phyloP scores from a whole-genome alignment of 1,139 yeast genomes.

The Kodamaea anthophila region DNA sequence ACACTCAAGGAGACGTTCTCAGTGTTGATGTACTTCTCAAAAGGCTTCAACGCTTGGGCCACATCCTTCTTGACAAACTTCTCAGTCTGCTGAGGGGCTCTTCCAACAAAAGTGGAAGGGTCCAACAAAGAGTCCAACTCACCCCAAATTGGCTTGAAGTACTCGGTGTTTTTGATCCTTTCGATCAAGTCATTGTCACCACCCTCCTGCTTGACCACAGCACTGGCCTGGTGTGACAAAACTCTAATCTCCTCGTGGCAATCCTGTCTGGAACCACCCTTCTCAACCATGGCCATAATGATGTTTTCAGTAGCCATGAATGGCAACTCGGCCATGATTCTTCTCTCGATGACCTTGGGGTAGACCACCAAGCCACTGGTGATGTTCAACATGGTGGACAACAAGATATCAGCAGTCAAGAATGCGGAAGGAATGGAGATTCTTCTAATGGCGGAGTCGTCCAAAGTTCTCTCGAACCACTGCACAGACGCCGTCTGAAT shows the following conservation, averaged over 20 bases:
- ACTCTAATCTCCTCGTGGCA: slow-evolving; percentile 98
- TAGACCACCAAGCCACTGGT: slow-evolving; percentile 94
- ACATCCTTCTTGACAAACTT: slow-evolving; percentile 85
- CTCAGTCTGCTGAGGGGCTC: slow-evolving; percentile 98
- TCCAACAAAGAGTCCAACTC: slow-evolving; percentile 77
- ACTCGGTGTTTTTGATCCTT: slow-evolving; percentile 70
- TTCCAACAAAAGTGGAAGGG: slow-evolving; percentile 93
- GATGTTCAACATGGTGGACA: slow-evolving; percentile 85
- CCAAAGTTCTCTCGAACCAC: slow-evolving; percentile 99
- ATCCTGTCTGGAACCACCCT: slow-evolving; percentile 96
- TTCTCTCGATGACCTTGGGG: slow-evolving; percentile 97
- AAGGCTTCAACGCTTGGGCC: slow-evolving; percentile 72
- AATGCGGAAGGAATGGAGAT: slow-evolving; percentile 95
- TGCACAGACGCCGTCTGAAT: slow-evolving; percentile 96
- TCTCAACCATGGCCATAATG: slow-evolving; percentile 99
- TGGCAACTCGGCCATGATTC: slow-evolving; percentile 91
- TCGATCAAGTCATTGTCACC: slow-evolving; percentile 97
- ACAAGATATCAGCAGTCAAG: slow-evolving; percentile 88
- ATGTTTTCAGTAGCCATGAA: slow-evolving; percentile 99
- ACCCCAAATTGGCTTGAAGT: slow-evolving; percentile 85
- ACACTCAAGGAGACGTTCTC: slow-evolving; percentile 55
- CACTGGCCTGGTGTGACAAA: slow-evolving; percentile 93
- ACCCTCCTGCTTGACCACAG: slow-evolving; percentile 96
- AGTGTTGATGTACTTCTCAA: slow-evolving; percentile 49
- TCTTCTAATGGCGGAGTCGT: slow-evolving; percentile 97